Conservation (phyloP, 2,329 filamentous ascomycete genomes). For the Exserohilum rostratum region DNA sequence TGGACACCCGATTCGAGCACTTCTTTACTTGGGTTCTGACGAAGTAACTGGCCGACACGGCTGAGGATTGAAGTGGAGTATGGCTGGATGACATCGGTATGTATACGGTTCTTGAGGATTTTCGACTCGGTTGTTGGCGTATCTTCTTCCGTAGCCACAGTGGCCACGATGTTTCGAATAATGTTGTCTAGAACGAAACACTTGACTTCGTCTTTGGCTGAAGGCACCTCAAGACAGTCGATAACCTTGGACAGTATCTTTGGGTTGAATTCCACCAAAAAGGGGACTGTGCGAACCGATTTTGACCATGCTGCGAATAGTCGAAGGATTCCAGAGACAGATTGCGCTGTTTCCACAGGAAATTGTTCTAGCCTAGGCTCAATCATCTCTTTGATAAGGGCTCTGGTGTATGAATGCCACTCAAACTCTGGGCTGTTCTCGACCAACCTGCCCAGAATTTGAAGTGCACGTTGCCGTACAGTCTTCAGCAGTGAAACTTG, state of each 20-base stretch:
- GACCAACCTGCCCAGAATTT: slow-evolving; percentile 81
- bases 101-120: slow-evolving; percentile 56
- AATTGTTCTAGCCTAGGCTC: slow-evolving; percentile 79
- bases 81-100: slow-evolving; percentile 61
- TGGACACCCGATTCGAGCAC: slow-evolving; percentile 80
- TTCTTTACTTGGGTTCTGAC: slow-evolving; percentile 69
- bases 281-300: slow-evolving; percentile 68
- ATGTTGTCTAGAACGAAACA: slow-evolving; percentile 77
- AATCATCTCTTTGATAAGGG: slow-evolving; percentile 77
- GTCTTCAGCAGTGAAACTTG: slow-evolving; percentile 66
- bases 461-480: slow-evolving; percentile 74
- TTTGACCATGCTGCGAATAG: slow-evolving; percentile 83
- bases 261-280: slow-evolving; percentile 68
- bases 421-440: slow-evolving; percentile 71
- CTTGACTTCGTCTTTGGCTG: slow-evolving; percentile 85
- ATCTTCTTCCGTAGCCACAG: slow-evolving; percentile 21
- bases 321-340: slow-evolving; percentile 80
- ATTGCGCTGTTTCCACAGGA: slow-evolving; percentile 84
- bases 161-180: slow-evolving; percentile 58
- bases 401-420: slow-evolving; percentile 73
- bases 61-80: slow-evolving; percentile 71
- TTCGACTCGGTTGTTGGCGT: slow-evolving; percentile 55
- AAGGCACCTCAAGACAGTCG: slow-evolving; percentile 72
- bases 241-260: slow-evolving; percentile 72
- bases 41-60: slow-evolving; percentile 59